These are phyloP conservation scores for Penicillium atrosanguineum DNA, from an alignment of 495 filamentous ascomycete species.

Conservation along the genomic window DNA sequence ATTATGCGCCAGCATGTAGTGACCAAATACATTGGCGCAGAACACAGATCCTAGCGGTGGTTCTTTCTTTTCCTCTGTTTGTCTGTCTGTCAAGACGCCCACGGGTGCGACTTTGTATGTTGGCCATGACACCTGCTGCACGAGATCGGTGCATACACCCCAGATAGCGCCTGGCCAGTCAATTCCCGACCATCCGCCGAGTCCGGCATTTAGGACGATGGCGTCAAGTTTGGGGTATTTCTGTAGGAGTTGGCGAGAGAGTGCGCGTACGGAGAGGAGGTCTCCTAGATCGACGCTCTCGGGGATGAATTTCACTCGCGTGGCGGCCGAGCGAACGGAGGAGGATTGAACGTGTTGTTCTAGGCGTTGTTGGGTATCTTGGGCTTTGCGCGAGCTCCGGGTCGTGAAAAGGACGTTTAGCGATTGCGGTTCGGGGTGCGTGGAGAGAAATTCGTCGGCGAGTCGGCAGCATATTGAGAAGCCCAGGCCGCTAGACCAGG, in stretches of 20 bases:
- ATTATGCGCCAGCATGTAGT: slow-evolving; percentile 85
- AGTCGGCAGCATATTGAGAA: slow-evolving; percentile 82
- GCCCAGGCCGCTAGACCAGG: slow-evolving; percentile 71
- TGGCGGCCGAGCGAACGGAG: slow-evolving; percentile 14
- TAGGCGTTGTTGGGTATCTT: slow-evolving; percentile 39
- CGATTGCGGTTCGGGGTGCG: slow-evolving; percentile 58
- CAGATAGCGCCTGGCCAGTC: slow-evolving; percentile 64
- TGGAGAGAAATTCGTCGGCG: slow-evolving; percentile 82
- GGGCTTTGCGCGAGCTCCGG: slow-evolving; percentile 43
- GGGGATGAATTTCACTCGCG: slow-evolving; percentile 45
- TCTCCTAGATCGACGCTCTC: slow-evolving; percentile 56
- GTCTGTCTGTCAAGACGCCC: slow-evolving; percentile 52
- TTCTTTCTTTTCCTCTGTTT: slow-evolving; percentile 36
- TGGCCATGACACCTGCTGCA: slow-evolving; percentile 74
- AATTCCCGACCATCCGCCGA: slow-evolving; percentile 81
- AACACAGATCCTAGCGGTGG: slow-evolving; percentile 75
- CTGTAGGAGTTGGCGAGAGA: slow-evolving; percentile 46
- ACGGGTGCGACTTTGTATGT: slow-evolving; percentile 63
- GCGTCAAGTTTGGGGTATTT: slow-evolving; percentile 69
- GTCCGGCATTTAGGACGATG: slow-evolving; percentile 83
- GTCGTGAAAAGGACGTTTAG: slow-evolving; percentile 55
- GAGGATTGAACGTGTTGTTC: slow-evolving; percentile 36
- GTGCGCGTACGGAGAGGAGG: slow-evolving; percentile 51
- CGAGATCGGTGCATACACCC: slow-evolving; percentile 60
- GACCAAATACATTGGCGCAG: slow-evolving; percentile 89